phyloP scores from a whole-genome alignment of 164 flowering plant genomes.

The Liquidambar formosana region DNA sequence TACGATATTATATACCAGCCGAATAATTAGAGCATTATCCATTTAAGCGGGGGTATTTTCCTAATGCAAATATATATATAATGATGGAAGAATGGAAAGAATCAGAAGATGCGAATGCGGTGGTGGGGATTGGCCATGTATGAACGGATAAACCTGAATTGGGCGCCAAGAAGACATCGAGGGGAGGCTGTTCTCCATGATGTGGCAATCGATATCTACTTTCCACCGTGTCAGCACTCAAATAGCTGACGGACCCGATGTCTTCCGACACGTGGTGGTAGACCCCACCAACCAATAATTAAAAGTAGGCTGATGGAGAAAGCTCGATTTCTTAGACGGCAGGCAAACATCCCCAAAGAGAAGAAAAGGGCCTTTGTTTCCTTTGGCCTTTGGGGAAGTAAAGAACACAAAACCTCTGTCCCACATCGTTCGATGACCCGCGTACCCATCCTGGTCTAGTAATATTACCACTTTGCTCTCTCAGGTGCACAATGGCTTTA shows the following conservation, averaged over 20 bases:
- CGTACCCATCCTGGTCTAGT: background rate
- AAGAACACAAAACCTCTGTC: background rate
- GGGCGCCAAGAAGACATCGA: background rate
- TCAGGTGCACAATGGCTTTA: too few relatives aligned
- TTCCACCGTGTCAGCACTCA: slow-evolving; percentile 3
- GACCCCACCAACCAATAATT: background rate
- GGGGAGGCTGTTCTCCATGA: background rate
- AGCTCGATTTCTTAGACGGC: slow-evolving; percentile 11
- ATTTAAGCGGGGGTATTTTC: too few relatives aligned
- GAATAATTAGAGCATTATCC: too few relatives aligned
- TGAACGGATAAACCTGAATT: slow-evolving; percentile 13
- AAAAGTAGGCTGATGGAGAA: background rate
- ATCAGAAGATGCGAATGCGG: background rate
- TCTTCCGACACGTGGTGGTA: slow-evolving; percentile 11
- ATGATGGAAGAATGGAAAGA: too few relatives aligned
- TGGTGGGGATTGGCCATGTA: slow-evolving; percentile 2
- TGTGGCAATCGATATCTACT: slow-evolving; percentile 2
- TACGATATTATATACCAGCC: too few relatives aligned
- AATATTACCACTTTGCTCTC: background rate
- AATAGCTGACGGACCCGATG: background rate
- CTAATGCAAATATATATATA: too few relatives aligned
- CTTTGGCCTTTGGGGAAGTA: background rate
- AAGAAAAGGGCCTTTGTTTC: background rate
- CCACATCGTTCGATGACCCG: background rate
- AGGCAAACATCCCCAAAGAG: slow-evolving; percentile 16